Conservation (phyloP, 176 grass and related monocot genomes). For the Phoenix roebelenii region DNA sequence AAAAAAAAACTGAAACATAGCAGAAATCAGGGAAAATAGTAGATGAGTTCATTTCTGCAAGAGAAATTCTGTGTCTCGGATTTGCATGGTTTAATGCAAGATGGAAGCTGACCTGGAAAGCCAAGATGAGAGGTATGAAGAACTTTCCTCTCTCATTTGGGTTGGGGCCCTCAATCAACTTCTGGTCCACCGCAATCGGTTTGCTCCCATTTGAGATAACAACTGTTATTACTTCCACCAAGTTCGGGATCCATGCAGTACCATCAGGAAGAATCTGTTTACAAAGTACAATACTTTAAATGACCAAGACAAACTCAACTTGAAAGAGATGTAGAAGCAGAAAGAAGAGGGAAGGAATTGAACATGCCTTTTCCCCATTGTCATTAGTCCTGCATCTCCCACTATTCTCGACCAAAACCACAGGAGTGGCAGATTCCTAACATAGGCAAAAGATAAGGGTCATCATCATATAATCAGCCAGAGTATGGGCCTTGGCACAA, state of each 20-base stretch:
- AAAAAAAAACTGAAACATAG: slow-evolving; percentile 6
- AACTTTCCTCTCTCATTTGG: slow-evolving; percentile 22
- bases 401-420: slow-evolving; percentile 21
- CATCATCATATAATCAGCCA: too few species aligned
- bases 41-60: too few species aligned
- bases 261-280: slow-evolving; percentile 12
- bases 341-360: not conserved
- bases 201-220: slow-evolving; percentile 10
- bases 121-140: slow-evolving; percentile 18
- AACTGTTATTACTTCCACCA: slow-evolving; percentile 10
- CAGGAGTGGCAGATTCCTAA: slow-evolving; percentile 10
- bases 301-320: not conserved
- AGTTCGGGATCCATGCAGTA: slow-evolving; percentile 10
- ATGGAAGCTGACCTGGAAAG: slow-evolving; percentile 13
- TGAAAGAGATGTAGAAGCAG: not conserved
- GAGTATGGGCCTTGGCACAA: too few species aligned
- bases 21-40: slow-evolving; percentile 23
- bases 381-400: slow-evolving; percentile 13
- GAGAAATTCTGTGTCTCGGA: too few species aligned
- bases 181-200: slow-evolving; percentile 16
- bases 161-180: slow-evolving; percentile 19
- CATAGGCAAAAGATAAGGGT: not conserved
- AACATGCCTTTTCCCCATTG: slow-evolving; percentile 16
- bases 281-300: too few species aligned
- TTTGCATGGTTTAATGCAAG: too few species aligned